Conservation (phyloP, 1,139 yeast genomes). For the Magnusiomyces clavatus region DNA sequence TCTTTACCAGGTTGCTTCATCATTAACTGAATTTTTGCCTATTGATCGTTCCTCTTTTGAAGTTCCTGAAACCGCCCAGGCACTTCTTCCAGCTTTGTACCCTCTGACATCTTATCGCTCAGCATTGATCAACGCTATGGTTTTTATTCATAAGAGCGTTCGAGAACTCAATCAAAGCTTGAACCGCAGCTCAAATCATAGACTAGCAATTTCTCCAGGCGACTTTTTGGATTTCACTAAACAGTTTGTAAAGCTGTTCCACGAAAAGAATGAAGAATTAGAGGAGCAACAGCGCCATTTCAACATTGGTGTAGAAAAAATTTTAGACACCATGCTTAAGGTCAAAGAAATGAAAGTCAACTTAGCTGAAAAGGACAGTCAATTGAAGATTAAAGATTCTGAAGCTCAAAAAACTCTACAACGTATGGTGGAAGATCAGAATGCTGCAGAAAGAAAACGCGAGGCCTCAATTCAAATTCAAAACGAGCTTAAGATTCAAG, state of each 20-base stretch:
- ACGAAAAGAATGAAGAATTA: slow-evolving; percentile 40
- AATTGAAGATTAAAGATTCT: slow-evolving; percentile 47
- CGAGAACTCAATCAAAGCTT: slow-evolving; percentile 4
- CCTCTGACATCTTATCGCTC: slow-evolving; percentile 36
- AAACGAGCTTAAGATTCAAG: slow-evolving; percentile 61
- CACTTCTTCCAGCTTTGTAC: slow-evolving; percentile 17
- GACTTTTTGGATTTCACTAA: slow-evolving; percentile 47
- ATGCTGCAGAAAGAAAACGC: slow-evolving; percentile 84
- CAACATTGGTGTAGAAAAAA: slow-evolving; percentile 62
- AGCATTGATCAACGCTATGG: slow-evolving; percentile 41
- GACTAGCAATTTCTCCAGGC: slow-evolving; percentile 41
- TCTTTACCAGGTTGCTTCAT: slow-evolving; percentile 43
- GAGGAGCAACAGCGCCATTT: slow-evolving; percentile 70
- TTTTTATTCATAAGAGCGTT: slow-evolving; percentile 38
- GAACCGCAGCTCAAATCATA: neutral
- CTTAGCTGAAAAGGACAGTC: slow-evolving; percentile 47
- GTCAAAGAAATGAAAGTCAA: slow-evolving; percentile 53
- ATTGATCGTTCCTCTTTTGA: slow-evolving; percentile 42
- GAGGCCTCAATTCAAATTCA: slow-evolving; percentile 80
- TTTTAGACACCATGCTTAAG: slow-evolving; percentile 69
- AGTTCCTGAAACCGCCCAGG: slow-evolving; percentile 27
- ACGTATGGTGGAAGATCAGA: slow-evolving; percentile 78
- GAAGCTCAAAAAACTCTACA: slow-evolving; percentile 69
- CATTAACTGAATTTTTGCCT: slow-evolving; percentile 42
- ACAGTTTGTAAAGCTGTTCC: slow-evolving; percentile 42